Evolutionary conservation across 306 rosid species (phyloP).

Genomic region (Cicer judaicum): DNA sequence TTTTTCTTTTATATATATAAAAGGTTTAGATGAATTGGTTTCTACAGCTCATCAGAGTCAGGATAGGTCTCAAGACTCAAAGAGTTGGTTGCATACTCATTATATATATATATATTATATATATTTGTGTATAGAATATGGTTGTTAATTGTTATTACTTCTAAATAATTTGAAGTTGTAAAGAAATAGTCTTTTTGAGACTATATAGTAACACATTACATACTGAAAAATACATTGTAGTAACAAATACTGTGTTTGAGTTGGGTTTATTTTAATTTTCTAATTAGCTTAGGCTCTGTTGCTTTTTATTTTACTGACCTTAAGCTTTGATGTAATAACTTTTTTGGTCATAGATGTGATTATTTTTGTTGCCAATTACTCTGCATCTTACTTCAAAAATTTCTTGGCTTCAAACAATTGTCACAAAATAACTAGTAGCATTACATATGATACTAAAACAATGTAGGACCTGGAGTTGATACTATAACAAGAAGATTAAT

Average conservation of each 20-base stretch:
- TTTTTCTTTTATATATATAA: not conserved
- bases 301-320: not conserved
- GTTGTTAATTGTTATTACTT: conserved; percentile 11
- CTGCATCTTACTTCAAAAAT: not conserved
- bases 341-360: not conserved
- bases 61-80: not conserved
- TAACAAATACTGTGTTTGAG: not conserved
- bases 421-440: not conserved
- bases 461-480: not conserved
- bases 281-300: not conserved
- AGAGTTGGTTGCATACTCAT: not conserved
- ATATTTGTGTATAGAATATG: conserved; percentile 44
- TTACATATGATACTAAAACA: not conserved
- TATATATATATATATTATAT: conserved; percentile 41
- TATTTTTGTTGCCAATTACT: not conserved
- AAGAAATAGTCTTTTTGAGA: conserved; percentile 15
- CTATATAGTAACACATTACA: conserved; percentile 24
- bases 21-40: not conserved
- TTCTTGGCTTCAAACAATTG: not conserved
- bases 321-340: not conserved
- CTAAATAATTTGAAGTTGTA: conserved; percentile 43
- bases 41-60: not conserved
- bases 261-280: not conserved
- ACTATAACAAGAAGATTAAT: not conserved
- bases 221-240: conserved; percentile 13